Percentiles rank a stretch among this genome's conserved stretches.
phyloP scores from a whole-genome alignment of 169 alveolate species.

The Perkinsus olseni region DNA sequence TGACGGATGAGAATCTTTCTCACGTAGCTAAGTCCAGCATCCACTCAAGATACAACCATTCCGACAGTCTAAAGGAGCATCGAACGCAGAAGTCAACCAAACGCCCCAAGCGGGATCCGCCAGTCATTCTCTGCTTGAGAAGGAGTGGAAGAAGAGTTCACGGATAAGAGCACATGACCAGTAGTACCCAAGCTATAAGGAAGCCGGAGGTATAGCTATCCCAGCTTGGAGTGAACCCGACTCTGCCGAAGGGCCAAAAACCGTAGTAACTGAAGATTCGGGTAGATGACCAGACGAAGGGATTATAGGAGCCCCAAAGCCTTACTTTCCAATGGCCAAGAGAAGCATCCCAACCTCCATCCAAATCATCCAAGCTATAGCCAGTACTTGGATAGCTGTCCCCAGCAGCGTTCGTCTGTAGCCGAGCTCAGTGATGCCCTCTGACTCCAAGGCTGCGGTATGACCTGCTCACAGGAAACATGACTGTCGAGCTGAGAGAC shows the following conservation, averaged over 20 bases:
- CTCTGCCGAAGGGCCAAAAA: not conserved
- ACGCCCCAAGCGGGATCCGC: no score
- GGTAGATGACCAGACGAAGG: not conserved
- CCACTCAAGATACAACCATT: no score
- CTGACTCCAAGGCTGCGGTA: not conserved
- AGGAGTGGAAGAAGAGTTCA: no score
- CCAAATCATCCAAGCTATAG: not conserved
- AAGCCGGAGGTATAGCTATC: not conserved
- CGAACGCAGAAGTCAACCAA: no score
- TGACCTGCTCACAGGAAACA: not conserved
- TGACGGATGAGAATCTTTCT: no score
- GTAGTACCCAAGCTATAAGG: not conserved
- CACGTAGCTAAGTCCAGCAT: no score
- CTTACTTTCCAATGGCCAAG: not conserved
- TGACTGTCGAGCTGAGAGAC: not conserved
- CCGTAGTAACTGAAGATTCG: not conserved
- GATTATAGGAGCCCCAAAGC: not conserved
- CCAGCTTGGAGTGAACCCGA: not conserved
- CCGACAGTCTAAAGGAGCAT: no score
- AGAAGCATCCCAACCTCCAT: not conserved
- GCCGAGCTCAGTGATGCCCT: not conserved
- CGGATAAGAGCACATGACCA: not conserved
- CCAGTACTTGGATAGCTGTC: not conserved
- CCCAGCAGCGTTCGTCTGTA: not conserved
- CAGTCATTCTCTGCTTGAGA: no score